Conservation (phyloP, 164 flowering plant genomes). For the Chimonanthus salicifolius region DNA sequence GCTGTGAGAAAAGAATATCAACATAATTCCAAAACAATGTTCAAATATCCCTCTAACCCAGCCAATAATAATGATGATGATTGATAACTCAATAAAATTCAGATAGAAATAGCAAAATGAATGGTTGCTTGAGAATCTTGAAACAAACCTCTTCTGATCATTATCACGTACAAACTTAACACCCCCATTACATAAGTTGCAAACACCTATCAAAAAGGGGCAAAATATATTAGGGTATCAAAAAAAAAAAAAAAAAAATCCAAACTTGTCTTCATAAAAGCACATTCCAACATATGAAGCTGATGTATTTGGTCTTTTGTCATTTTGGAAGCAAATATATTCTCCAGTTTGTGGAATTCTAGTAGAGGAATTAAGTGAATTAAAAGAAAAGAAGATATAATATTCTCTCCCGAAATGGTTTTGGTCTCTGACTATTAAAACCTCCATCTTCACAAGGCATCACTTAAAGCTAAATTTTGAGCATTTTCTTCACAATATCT, state of each 20-base stretch:
- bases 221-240: not conserved
- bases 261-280: not conserved
- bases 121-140: not conserved
- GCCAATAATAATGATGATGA: not conserved
- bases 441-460: not conserved
- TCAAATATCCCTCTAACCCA: too few species aligned
- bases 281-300: not conserved
- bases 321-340: not conserved
- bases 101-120: not conserved
- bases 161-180: constrained; percentile 75
- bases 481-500: not conserved
- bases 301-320: not conserved
- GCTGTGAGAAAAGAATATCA: not conserved
- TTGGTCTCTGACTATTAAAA: not conserved
- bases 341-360: not conserved
- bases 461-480: not conserved
- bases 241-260: too few species aligned
- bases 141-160: constrained; percentile 46
- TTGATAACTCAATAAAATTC: not conserved
- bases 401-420: not conserved
- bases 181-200: constrained; percentile 93
- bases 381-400: not conserved
- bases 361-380: not conserved
- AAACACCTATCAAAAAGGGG: constrained; percentile 50
- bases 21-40: not conserved